A percentile compares a stretch with the other conserved stretches of the same genome.
Evolutionary conservation across 129 eudicot species (phyloP).

Genomic region (Helianthus tuberosus): DNA sequence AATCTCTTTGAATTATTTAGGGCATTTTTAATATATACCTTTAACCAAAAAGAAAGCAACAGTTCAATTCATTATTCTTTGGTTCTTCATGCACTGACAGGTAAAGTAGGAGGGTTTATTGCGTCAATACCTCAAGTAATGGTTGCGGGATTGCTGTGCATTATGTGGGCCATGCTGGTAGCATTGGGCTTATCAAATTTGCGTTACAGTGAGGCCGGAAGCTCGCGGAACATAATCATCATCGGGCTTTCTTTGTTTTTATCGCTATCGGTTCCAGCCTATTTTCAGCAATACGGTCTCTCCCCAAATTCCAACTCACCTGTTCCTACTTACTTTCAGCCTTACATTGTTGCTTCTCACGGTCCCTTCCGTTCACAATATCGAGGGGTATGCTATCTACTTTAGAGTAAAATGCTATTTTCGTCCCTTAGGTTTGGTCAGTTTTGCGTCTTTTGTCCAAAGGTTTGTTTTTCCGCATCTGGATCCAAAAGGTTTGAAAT

Average conservation of each 20-base stretch:
- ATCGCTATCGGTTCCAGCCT: slow-evolving; percentile 84
- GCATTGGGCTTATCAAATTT: slow-evolving; percentile 91
- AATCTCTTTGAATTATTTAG: background rate
- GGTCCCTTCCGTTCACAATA: slow-evolving; percentile 72
- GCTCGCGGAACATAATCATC: slow-evolving; percentile 90
- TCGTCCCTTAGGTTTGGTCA: too few species aligned
- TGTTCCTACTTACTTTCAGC: slow-evolving; percentile 86
- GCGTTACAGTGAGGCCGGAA: slow-evolving; percentile 95
- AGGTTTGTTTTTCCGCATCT: too few species aligned
- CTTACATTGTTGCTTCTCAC: slow-evolving; percentile 91
- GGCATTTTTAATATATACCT: background rate
- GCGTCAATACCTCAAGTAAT: slow-evolving; percentile 95
- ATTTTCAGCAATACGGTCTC: slow-evolving; percentile 90
- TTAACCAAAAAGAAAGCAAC: too few species aligned
- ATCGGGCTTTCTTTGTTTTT: slow-evolving; percentile 90
- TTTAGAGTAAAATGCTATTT: background rate
- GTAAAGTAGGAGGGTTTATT: slow-evolving; percentile 96
- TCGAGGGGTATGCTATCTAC: slow-evolving; percentile 62
- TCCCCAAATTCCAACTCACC: slow-evolving; percentile 72
- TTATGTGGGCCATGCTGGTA: slow-evolving; percentile 98
- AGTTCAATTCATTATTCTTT: background rate
- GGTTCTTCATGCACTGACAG: slow-evolving; percentile 38
- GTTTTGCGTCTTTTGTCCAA: too few species aligned
- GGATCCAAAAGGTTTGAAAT: too few species aligned
- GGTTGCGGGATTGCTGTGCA: slow-evolving; percentile 93